These are phyloP conservation scores for Zoysia matrella DNA, from an alignment of 202 grass and related monocot genomes.

Conservation along the genomic window DNA sequence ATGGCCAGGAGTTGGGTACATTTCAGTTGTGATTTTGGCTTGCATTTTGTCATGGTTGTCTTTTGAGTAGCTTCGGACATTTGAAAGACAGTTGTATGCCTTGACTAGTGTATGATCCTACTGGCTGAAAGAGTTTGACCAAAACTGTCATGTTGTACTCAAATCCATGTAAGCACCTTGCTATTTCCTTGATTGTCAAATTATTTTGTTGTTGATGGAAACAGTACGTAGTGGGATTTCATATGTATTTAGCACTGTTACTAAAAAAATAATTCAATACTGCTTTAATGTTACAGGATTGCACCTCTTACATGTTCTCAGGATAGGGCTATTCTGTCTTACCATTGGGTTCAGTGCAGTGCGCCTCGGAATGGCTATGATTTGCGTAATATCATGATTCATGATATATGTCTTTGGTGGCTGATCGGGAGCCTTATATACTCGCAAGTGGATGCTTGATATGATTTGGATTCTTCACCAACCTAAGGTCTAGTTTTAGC, in stretches of 20 bases:
- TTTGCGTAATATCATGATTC: constrained; percentile 2
- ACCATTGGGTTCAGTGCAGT: constrained; percentile 20
- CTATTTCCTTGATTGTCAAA: constrained; percentile 19
- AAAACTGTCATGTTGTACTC: constrained; percentile 1
- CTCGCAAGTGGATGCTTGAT: too few species aligned
- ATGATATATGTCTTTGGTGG: background rate
- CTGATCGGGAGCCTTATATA: background rate
- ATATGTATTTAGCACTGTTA: background rate
- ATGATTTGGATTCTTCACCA: background rate
- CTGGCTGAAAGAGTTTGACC: constrained; percentile 4
- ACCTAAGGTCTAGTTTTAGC: constrained; percentile 9
- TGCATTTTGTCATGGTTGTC: constrained; percentile 30
- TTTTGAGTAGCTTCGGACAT: constrained; percentile 43
- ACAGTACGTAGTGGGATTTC: constrained; percentile 1
- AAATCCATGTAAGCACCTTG: constrained; percentile 40
- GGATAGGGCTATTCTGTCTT: constrained; percentile 21
- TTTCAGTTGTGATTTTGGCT: constrained; percentile 74
- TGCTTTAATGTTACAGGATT: constrained; percentile 27
- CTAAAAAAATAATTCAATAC: constrained; percentile 21
- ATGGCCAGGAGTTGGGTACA: constrained; percentile 78
- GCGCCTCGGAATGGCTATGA: constrained; percentile 17
- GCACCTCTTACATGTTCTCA: constrained; percentile 20
- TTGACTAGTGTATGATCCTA: constrained; percentile 24
- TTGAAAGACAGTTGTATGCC: background rate
- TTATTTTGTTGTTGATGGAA: constrained; percentile 17